Conservation (phyloP, 2,329 filamentous ascomycete genomes). For the Aspergillus brunneoviolaceus region DNA sequence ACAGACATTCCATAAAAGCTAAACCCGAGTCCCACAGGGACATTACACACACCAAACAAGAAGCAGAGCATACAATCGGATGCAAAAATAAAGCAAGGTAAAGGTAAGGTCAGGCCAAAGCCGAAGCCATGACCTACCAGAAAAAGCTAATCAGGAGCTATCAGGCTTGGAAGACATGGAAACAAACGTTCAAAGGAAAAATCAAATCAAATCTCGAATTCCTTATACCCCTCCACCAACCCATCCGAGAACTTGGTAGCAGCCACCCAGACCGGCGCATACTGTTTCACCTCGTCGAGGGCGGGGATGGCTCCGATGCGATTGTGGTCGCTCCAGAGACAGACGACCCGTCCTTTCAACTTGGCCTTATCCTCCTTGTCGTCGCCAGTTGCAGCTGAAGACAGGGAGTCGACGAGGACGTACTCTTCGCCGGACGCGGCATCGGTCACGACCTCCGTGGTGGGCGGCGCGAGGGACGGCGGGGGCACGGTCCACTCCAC, state of each 20-base stretch:
- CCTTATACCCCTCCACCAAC: constrained; percentile 75
- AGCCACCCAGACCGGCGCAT: constrained; percentile 75
- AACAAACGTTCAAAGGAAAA: background rate
- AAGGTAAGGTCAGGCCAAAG: no score
- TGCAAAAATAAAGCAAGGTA: no score
- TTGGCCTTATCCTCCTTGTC: constrained; percentile 28
- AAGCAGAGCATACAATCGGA: no score
- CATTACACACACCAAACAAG: no score
- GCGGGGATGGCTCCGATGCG: constrained; percentile 70
- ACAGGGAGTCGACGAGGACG: background rate
- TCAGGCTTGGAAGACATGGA: background rate
- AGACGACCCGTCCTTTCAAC: constrained; percentile 67
- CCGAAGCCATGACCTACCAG: no score
- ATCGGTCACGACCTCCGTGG: background rate
- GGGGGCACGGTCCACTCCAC: constrained; percentile 55
- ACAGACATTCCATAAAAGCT: no score
- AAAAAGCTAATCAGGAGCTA: no score
- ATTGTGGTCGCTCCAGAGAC: constrained; percentile 88
- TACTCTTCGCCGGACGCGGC: background rate
- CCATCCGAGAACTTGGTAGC: constrained; percentile 74
- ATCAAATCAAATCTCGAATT: constrained; percentile 53
- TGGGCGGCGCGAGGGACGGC: no score
- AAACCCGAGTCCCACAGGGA: no score
- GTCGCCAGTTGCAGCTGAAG: constrained; percentile 13
- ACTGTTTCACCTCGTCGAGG: constrained; percentile 74